These are phyloP conservation scores for Fusarium sp. DNA, from an alignment of 2,329 filamentous ascomycete genomes.

Conservation along the genomic window DNA sequence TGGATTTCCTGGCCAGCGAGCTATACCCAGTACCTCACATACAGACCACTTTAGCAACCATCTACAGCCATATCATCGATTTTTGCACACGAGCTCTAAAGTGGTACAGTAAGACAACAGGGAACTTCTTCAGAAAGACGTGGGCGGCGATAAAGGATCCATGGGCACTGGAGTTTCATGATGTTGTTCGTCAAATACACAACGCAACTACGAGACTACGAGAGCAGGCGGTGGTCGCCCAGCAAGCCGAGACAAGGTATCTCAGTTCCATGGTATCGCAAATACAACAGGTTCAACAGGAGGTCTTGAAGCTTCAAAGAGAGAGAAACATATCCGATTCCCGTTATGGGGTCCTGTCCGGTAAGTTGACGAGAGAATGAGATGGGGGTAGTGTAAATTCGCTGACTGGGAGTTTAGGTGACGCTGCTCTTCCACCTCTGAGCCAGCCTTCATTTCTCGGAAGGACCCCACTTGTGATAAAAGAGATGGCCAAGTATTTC, in stretches of 20 bases:
- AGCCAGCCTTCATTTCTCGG: background rate
- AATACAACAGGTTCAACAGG: background rate
- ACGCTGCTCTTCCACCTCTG: background rate
- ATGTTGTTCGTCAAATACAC: constrained; percentile 13
- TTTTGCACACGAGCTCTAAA: constrained; percentile 12
- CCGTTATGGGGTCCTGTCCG: background rate
- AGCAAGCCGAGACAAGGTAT: constrained; percentile 21
- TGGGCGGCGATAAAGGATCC: constrained; percentile 6
- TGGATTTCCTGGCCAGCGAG: constrained; percentile 16
- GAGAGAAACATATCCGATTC: background rate
- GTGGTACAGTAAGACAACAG: constrained; percentile 9
- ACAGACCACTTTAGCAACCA: constrained; percentile 9
- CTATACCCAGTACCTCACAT: constrained; percentile 18
- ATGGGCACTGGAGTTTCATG: constrained; percentile 17
- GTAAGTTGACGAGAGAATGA: background rate
- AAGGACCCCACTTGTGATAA: background rate
- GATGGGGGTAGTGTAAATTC: too few relatives aligned
- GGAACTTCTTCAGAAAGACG: constrained; percentile 2
- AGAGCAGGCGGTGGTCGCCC: constrained; percentile 13
- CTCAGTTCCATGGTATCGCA: background rate
- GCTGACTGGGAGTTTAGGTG: background rate
- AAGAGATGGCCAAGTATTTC: constrained; percentile 10
- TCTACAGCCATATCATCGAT: constrained; percentile 18
- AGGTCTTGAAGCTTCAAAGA: background rate
- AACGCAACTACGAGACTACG: constrained; percentile 1